These are phyloP conservation scores for Sugiyamaella marilandica DNA, from an alignment of 805 yeast genomes.

Conservation along the genomic window DNA sequence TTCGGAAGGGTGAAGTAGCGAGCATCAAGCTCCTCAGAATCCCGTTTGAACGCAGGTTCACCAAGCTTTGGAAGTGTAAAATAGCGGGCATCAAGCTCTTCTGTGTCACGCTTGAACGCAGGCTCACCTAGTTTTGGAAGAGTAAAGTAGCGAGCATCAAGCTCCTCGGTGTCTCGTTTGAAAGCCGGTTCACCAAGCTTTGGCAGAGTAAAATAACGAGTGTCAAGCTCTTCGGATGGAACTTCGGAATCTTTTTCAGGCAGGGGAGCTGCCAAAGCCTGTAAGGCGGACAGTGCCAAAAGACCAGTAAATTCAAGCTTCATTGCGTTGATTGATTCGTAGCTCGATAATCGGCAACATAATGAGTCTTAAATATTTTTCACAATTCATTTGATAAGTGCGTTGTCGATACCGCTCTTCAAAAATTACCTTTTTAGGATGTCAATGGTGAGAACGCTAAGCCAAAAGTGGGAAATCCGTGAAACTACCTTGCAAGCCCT, in stretches of 20 bases:
- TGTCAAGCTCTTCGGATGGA: neutral
- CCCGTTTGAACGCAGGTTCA: constrained; percentile 7
- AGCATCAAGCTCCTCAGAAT: constrained; percentile 5
- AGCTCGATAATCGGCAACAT: too few species aligned
- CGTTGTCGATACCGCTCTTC: too few species aligned
- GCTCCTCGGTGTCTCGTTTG: constrained; percentile 1
- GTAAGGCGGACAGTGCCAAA: neutral
- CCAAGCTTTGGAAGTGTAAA: constrained; percentile 3
- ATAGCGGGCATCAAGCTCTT: constrained; percentile 6
- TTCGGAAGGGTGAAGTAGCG: neutral
- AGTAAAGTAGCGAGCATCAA: constrained; percentile 4
- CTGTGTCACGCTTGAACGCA: constrained; percentile 6
- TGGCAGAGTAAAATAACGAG: neutral
- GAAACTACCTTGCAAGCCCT: too few species aligned
- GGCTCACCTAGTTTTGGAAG: constrained; percentile 8
- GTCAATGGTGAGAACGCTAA: too few species aligned
- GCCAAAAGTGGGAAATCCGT: too few species aligned
- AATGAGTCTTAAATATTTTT: too few species aligned
- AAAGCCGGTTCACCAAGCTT: constrained; percentile 8
- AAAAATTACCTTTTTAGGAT: too few species aligned
- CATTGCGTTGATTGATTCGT: neutral
- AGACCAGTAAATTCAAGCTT: neutral
- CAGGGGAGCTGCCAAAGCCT: neutral
- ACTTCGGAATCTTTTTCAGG: neutral
- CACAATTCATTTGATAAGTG: too few species aligned